These are phyloP conservation scores for Aspergillus leporis DNA, from an alignment of 495 filamentous ascomycete species.

Conservation along the genomic window DNA sequence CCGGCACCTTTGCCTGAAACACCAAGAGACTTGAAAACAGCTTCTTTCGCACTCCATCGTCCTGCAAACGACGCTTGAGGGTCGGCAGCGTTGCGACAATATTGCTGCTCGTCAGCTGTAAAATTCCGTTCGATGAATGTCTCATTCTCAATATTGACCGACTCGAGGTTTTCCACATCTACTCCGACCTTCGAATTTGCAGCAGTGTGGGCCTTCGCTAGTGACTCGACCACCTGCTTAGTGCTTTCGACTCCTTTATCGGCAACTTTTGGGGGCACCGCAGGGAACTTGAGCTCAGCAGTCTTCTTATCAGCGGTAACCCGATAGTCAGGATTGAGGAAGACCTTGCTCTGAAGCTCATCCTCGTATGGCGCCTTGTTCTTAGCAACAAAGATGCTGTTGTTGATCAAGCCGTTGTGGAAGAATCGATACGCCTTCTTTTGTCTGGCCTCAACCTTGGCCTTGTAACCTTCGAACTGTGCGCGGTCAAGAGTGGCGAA, in stretches of 20 bases:
- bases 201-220: constrained; percentile 70
- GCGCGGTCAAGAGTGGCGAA: constrained; percentile 90
- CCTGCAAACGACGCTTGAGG: constrained; percentile 88
- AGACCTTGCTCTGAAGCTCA: constrained; percentile 78
- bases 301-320: constrained; percentile 83
- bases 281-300: constrained; percentile 69
- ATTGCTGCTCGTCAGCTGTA: constrained; percentile 74
- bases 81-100: constrained; percentile 76
- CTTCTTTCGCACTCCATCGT: constrained; percentile 96
- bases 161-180: constrained; percentile 81
- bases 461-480: constrained; percentile 77
- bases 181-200: constrained; percentile 85
- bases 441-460: constrained; percentile 86
- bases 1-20: constrained; percentile 85
- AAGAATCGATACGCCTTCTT: constrained; percentile 98
- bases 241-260: constrained; percentile 61
- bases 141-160: constrained; percentile 88
- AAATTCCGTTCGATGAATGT: constrained; percentile 97
- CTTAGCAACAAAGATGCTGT: constrained; percentile 96
- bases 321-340: constrained; percentile 93
- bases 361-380: constrained; percentile 84
- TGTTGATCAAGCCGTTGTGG: constrained; percentile 96
- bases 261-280: constrained; percentile 58
- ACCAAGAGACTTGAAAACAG: constrained; percentile 96
- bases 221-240: constrained; percentile 71